Evolutionary conservation across 176 grass and related monocot species (phyloP), one percentile per base, ranked within the genome.

Genomic region (Carex cristatella): DNA sequence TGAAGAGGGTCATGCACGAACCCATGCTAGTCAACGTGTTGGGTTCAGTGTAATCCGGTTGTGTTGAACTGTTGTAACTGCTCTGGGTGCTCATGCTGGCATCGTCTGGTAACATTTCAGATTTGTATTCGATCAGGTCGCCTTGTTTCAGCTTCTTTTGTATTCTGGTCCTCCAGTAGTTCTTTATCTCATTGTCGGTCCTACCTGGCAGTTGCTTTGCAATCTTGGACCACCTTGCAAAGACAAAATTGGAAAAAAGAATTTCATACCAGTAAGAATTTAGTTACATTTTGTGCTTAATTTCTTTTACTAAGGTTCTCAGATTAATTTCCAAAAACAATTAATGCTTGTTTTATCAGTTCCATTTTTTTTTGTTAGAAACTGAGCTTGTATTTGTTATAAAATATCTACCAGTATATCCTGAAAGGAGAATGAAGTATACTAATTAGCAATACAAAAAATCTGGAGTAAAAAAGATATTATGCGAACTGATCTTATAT

Each of bases 161-260:
- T 56, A 94, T 84, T 85, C 88, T 89, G 10, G 92, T 94, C 61
- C 89, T 89, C 92, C 92, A 94, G 80, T 89, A 89, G 80, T 94
- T 94, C 80, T 94, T 94, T 81, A 94, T 88, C 61, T 94, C 92
- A 57, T 94, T 94, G 86, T 94, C 92, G 0, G 92, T 94, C 60
- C 92, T 87, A 27, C 92, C 92, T 1, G 92, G 92, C 31, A 94
- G 67, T 54, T 94, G 87, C 69, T 67, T 89, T 19, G 89, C 92
- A 58, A 94, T 94, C 82, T 91, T 94, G 49, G 92, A 94, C 92
- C 92, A 94, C 18, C 92, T 91, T 56, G 61, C 55, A 18, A 61
- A 27, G 54, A 46, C 5, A 88, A 79, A 66, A 56, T 71, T 23
- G 28, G 1, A 69, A 31, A 75, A 70, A n/a, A 37, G n/a, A 15